A percentile compares a stretch with the other conserved stretches of the same genome.
Evolutionary conservation across 257 asterid genomes (phyloP).

Genomic region (Solanum bulbocastanum): DNA sequence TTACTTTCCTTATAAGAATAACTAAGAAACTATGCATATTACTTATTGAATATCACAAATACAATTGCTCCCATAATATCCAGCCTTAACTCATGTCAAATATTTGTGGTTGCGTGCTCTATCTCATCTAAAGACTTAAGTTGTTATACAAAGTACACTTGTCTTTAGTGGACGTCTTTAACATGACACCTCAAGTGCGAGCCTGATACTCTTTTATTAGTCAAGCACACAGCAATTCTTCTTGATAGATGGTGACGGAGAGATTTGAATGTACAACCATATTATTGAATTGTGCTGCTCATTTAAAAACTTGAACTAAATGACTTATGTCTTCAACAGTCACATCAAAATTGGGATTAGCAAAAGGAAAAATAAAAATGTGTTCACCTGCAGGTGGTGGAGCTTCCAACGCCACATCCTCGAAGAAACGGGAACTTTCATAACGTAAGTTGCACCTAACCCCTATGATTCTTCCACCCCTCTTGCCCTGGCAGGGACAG

Average conservation of each 20-base stretch:
- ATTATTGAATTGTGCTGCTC: neutral
- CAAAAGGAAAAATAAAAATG: neutral
- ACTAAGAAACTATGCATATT: neutral
- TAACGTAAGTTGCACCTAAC: conserved; percentile 9
- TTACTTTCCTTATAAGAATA: no score
- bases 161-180: neutral
- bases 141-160: neutral
- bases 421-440: neutral
- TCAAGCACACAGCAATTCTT: no score
- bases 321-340: neutral
- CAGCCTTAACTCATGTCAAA: neutral
- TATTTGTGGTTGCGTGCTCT: neutral
- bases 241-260: no score
- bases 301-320: no score
- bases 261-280: neutral
- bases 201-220: no score
- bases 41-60: neutral
- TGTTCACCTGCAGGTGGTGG: neutral
- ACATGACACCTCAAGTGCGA: no score
- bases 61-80: neutral
- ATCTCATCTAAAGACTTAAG: neutral
- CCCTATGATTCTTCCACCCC: conserved; percentile 2
- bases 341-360: neutral
- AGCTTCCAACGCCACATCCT: neutral
- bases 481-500: neutral